A percentile compares a stretch with the other conserved stretches of the same genome.
phyloP scores from a whole-genome alignment of 371 early-diverging fungal species.

The Mortierella sp. region DNA sequence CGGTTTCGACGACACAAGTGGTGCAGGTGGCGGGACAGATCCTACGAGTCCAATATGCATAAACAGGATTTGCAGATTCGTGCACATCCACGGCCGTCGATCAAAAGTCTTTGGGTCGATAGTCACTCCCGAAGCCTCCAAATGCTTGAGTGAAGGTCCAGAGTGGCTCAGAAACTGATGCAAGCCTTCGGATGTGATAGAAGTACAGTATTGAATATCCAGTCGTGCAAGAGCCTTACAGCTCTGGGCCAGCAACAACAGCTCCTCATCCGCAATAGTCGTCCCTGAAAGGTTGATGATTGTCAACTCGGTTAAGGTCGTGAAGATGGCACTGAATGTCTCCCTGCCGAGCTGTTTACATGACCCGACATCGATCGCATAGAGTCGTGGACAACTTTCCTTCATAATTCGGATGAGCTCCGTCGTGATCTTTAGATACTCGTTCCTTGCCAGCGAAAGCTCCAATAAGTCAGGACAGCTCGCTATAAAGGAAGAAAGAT shows the following conservation, averaged over 20 bases:
- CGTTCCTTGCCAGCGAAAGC: conserved; percentile 49
- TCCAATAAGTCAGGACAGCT: conserved; percentile 42
- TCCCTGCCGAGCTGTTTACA: conserved; percentile 34
- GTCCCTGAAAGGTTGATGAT: conserved; percentile 45
- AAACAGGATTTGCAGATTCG: conserved; percentile 43
- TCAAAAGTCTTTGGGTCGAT: conserved; percentile 41
- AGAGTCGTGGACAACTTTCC: conserved; percentile 31
- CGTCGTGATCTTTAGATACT: conserved; percentile 6
- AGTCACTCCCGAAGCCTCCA: conserved; percentile 43
- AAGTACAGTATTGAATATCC: conserved; percentile 48
- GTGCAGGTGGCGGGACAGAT: conserved; percentile 3
- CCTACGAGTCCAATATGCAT: conserved; percentile 44
- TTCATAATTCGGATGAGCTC: conserved; percentile 13
- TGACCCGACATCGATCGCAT: conserved; percentile 46
- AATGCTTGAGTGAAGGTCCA: conserved; percentile 26
- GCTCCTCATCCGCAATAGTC: conserved; percentile 23
- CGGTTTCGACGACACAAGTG: background rate
- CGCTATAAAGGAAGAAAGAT: conserved; percentile 19
- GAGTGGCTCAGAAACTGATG: conserved; percentile 32
- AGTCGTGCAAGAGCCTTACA: conserved; percentile 28
- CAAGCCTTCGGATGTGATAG: conserved; percentile 32
- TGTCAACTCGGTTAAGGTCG: conserved; percentile 22
- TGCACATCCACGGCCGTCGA: conserved; percentile 30
- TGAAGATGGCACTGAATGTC: conserved; percentile 17
- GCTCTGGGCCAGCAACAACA: conserved; percentile 31